phyloP scores from a whole-genome alignment of 2,329 filamentous ascomycete genomes.

The Aspergillus melleus region DNA sequence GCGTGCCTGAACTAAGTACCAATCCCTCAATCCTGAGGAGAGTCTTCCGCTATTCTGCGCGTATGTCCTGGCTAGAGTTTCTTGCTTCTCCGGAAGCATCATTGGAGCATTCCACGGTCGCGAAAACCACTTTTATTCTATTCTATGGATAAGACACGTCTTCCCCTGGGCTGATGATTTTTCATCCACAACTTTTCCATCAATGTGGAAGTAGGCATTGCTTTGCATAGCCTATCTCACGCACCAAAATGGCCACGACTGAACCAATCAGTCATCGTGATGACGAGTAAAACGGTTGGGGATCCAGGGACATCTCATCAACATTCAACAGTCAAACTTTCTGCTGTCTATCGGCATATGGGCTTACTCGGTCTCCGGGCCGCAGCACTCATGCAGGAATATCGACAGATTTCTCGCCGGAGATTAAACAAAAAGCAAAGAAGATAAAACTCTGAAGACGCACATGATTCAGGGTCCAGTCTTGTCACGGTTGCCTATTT shows the following conservation, averaged over 20 bases:
- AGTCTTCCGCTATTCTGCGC: too few species aligned
- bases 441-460: conserved; percentile 10
- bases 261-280: neutral
- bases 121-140: neutral
- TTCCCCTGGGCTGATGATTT: neutral
- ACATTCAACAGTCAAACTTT: neutral
- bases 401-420: neutral
- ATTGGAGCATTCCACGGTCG: neutral
- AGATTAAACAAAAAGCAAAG: neutral
- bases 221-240: neutral
- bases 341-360: neutral
- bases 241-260: neutral
- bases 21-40: too few species aligned
- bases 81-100: neutral
- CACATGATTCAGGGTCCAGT: conserved; percentile 13
- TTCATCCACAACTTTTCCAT: neutral
- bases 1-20: too few species aligned
- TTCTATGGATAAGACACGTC: neutral
- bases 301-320: neutral
- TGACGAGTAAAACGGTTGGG: neutral
- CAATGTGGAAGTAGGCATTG: neutral
- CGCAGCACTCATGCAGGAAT: neutral
- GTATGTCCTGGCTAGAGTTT: neutral
- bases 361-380: neutral
- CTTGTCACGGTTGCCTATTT: conserved; percentile 14